These are phyloP conservation scores for Dichotomopilus funicola DNA, from an alignment of 2,329 filamentous ascomycete species.

Conservation along the genomic window DNA sequence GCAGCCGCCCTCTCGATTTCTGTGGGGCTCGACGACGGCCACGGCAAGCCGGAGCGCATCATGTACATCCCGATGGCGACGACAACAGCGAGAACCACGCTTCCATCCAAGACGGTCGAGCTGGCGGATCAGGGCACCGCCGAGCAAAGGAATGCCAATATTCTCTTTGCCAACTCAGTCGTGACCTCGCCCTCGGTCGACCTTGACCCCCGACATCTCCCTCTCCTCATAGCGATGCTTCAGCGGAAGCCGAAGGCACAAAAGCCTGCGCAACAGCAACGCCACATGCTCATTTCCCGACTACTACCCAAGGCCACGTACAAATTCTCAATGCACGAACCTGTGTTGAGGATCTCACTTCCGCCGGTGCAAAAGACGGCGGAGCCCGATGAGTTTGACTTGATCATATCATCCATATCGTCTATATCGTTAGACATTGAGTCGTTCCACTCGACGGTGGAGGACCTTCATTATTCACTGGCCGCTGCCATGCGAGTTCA, in stretches of 20 bases:
- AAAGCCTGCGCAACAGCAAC: conserved; percentile 38
- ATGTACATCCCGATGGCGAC: conserved; percentile 97
- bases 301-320: conserved; percentile 88
- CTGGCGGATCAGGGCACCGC: conserved; percentile 63
- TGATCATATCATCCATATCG: conserved; percentile 91
- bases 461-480: conserved; percentile 80
- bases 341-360: conserved; percentile 82
- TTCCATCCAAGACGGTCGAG: conserved; percentile 90
- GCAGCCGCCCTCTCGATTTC: conserved; percentile 89
- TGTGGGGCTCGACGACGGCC: conserved; percentile 84
- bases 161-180: conserved; percentile 92
- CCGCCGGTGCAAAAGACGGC: conserved; percentile 63
- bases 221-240: conserved; percentile 71
- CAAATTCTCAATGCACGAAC: conserved; percentile 95
- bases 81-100: conserved; percentile 85
- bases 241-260: conserved; percentile 45
- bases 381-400: conserved; percentile 77
- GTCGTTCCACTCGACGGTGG: conserved; percentile 84
- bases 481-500: conserved; percentile 75
- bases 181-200: conserved; percentile 94
- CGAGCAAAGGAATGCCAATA: conserved; percentile 88
- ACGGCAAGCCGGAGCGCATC: conserved; percentile 75
- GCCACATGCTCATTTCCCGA: conserved; percentile 73
- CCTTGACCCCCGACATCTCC: conserved; percentile 84
- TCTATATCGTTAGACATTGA: conserved; percentile 90